phyloP scores from a whole-genome alignment of 2,329 filamentous ascomycete species.

The Hirsutella thompsonii region DNA sequence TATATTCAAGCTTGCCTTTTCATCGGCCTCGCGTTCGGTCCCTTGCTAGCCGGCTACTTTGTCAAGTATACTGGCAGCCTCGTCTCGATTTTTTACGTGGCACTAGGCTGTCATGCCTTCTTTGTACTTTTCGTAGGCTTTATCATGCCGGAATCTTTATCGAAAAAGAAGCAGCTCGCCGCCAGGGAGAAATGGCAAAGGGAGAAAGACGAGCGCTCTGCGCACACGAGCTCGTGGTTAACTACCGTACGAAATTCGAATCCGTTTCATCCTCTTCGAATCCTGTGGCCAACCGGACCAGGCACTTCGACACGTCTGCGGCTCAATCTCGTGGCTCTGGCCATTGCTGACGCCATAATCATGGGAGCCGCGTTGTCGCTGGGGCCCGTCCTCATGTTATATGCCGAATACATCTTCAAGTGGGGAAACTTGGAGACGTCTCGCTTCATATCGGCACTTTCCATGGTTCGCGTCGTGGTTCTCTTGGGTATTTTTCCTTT shows the following conservation, averaged over 20 bases:
- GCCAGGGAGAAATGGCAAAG: constrained; percentile 56
- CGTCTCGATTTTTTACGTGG: constrained; percentile 74
- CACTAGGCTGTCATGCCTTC: constrained; percentile 55
- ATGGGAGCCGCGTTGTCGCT: constrained; percentile 73
- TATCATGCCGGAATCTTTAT: constrained; percentile 73
- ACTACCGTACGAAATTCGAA: constrained; percentile 38
- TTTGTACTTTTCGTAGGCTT: constrained; percentile 64
- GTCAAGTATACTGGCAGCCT: constrained; percentile 64
- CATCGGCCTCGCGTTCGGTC: constrained; percentile 76
- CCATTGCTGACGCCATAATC: constrained; percentile 67
- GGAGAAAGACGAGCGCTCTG: constrained; percentile 25
- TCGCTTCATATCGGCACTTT: constrained; percentile 69
- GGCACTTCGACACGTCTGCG: constrained; percentile 48
- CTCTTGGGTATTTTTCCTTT: constrained; percentile 65
- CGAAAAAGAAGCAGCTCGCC: constrained; percentile 53
- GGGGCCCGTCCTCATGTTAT: constrained; percentile 72
- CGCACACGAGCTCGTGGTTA: constrained; percentile 14
- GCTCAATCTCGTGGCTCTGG: constrained; percentile 70
- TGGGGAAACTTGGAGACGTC: constrained; percentile 77
- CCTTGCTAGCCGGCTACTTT: constrained; percentile 67
- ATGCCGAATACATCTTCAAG: constrained; percentile 64
- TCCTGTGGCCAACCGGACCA: constrained; percentile 61
- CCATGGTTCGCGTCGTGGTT: constrained; percentile 59
- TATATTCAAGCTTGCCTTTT: constrained; percentile 87
- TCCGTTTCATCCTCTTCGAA: constrained; percentile 62